A percentile compares a stretch with the other conserved stretches of the same genome.
Evolutionary conservation across 768 basidiomycete genomes (phyloP).

Genomic region (Leccinum boreale): DNA sequence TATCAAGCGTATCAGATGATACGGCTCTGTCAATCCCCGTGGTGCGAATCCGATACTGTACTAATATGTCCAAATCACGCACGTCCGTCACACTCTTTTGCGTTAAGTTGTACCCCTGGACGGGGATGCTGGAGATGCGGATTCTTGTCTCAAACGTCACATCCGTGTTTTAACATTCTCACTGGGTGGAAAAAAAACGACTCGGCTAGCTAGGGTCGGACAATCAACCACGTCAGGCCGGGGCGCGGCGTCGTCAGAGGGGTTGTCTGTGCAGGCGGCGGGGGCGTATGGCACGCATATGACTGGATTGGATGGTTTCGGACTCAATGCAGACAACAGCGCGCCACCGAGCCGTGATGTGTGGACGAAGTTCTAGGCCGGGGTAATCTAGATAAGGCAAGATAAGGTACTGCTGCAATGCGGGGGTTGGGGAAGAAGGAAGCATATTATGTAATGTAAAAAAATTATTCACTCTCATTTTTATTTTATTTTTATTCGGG

Average conservation of each 20-base stretch:
- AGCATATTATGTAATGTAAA: slow-evolving; percentile 10
- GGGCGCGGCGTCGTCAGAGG: slow-evolving; percentile 1
- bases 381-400: slow-evolving; percentile 27
- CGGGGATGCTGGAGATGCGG: background rate
- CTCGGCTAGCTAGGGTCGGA: slow-evolving; percentile 3
- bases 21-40: slow-evolving; percentile 11
- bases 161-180: background rate
- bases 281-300: background rate
- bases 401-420: slow-evolving; percentile 22
- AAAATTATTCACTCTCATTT: background rate
- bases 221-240: slow-evolving; percentile 1
- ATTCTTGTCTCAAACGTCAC: slow-evolving; percentile 1
- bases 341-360: background rate
- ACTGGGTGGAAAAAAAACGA: background rate
- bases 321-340: background rate
- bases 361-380: slow-evolving; percentile 16
- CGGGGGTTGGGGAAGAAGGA: slow-evolving; percentile 14
- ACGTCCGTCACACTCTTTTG: slow-evolving; percentile 4
- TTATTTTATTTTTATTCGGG: slow-evolving; percentile 2
- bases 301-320: slow-evolving; percentile 8
- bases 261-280: background rate
- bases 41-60: slow-evolving; percentile 11
- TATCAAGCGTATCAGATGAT: slow-evolving; percentile 29
- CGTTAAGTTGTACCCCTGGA: background rate
- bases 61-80: slow-evolving; percentile 1